A percentile compares a stretch with the other conserved stretches of the same genome.
phyloP scores from a whole-genome alignment of 2,329 filamentous ascomycete genomes.

The Cordyceps javanica region DNA sequence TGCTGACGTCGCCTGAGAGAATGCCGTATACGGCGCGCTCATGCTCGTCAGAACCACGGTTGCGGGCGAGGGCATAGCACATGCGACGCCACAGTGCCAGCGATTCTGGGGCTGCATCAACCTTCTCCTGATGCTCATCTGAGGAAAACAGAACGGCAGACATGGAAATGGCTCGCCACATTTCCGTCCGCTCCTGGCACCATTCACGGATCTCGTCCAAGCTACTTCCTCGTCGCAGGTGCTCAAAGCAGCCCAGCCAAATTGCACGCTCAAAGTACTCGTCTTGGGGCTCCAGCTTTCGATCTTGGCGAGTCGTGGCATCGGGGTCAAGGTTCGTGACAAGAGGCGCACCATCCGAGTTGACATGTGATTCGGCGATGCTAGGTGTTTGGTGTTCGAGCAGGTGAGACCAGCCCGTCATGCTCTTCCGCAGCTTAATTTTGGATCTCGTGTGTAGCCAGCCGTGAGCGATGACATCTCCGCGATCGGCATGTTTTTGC shows the following conservation, averaged over 20 bases:
- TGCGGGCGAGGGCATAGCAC: constrained; percentile 65
- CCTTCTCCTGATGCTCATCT: constrained; percentile 35
- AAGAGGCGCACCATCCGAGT: constrained; percentile 56
- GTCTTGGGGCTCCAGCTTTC: constrained; percentile 73
- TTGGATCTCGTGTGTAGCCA: constrained; percentile 88
- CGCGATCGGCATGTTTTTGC: constrained; percentile 68
- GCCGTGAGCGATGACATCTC: constrained; percentile 77
- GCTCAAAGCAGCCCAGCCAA: constrained; percentile 91
- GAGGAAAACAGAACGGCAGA: constrained; percentile 61
- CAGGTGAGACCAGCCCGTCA: constrained; percentile 60
- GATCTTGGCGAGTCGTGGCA: constrained; percentile 71
- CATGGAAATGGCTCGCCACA: constrained; percentile 81
- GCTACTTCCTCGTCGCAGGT: constrained; percentile 76
- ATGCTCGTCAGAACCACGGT: constrained; percentile 65
- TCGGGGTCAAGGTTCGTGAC: constrained; percentile 91
- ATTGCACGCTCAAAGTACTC: constrained; percentile 84
- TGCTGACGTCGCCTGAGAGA: constrained; percentile 75
- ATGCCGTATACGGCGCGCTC: constrained; percentile 88
- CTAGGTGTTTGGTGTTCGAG: constrained; percentile 57
- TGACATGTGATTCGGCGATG: constrained; percentile 50
- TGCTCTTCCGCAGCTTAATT: constrained; percentile 83
- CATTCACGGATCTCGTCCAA: constrained; percentile 72
- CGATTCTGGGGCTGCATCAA: constrained; percentile 35
- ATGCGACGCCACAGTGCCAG: constrained; percentile 69
- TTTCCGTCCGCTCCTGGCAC: constrained; percentile 79